Conservation (phyloP, 1,284 basidiomycete genomes). For the Cutaneotrichosporon mucoides region DNA sequence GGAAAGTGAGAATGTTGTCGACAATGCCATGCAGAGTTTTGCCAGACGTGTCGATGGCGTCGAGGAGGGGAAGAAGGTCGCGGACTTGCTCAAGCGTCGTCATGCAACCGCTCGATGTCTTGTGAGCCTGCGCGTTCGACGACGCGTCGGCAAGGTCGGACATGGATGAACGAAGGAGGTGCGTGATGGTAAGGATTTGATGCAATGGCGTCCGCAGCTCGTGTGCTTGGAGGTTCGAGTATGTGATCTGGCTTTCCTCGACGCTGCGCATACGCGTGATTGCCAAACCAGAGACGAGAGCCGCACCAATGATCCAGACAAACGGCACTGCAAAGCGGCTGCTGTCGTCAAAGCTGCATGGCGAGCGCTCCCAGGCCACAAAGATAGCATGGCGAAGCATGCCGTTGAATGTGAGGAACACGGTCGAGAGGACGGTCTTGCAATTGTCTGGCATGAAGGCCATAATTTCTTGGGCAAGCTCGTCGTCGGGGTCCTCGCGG, state of each 20-base stretch:
- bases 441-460: constrained; percentile 28
- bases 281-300: constrained; percentile 35
- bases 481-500: constrained; percentile 27
- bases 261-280: constrained; percentile 35
- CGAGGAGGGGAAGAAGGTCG: constrained; percentile 40
- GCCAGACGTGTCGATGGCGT: constrained; percentile 46
- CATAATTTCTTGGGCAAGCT: constrained; percentile 29
- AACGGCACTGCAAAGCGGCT: constrained; percentile 34
- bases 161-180: constrained; percentile 40
- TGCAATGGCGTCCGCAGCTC: constrained; percentile 49
- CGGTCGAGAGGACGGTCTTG: constrained; percentile 30
- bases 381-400: constrained; percentile 34
- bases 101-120: not conserved
- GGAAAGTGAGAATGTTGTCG: constrained; percentile 46
- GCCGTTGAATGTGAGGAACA: constrained; percentile 34
- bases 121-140: not conserved
- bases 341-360: constrained; percentile 32
- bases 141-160: constrained; percentile 35
- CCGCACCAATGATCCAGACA: constrained; percentile 37
- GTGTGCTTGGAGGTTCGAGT: constrained; percentile 45
- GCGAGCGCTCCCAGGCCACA: constrained; percentile 36
- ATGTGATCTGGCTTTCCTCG: constrained; percentile 44
- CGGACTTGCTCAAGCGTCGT: constrained; percentile 36
- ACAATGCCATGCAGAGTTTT: constrained; percentile 43
- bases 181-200: constrained; percentile 46